A percentile compares a stretch with the other conserved stretches of the same genome.
Conservation (phyloP, 768 basidiomycete genomes). For the Termitomyces sp. region DNA sequence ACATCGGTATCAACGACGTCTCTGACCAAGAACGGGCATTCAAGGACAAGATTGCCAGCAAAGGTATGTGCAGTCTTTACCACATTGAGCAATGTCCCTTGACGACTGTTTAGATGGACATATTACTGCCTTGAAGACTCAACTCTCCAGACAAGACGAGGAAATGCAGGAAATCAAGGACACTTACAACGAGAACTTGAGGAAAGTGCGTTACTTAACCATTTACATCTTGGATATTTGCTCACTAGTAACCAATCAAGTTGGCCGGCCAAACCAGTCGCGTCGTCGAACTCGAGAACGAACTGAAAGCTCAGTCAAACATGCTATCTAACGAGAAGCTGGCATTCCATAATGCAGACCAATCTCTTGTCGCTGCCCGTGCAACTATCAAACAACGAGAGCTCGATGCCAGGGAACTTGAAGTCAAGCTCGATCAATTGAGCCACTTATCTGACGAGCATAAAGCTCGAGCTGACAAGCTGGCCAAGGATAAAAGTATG, state of each 20-base stretch:
- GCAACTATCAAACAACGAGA: slow-evolving; percentile 51
- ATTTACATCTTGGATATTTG: not conserved
- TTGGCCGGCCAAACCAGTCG: slow-evolving; percentile 56
- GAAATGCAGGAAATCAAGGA: slow-evolving; percentile 41
- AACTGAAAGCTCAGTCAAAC: slow-evolving; percentile 45
- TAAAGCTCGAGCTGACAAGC: slow-evolving; percentile 36
- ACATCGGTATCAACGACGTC: slow-evolving; percentile 43
- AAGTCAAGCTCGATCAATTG: slow-evolving; percentile 51
- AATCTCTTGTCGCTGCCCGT: slow-evolving; percentile 44
- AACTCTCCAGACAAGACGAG: slow-evolving; percentile 36
- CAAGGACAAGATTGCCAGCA: slow-evolving; percentile 47
- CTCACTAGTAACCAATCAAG: slow-evolving; percentile 29
- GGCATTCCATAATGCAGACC: slow-evolving; percentile 47
- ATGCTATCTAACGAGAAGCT: slow-evolving; percentile 57
- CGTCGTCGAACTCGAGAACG: slow-evolving; percentile 50
- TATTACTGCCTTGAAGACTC: slow-evolving; percentile 44
- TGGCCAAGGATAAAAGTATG: slow-evolving; percentile 55
- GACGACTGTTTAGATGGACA: slow-evolving; percentile 36
- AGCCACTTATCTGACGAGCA: slow-evolving; percentile 52
- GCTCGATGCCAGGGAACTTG: slow-evolving; percentile 49
- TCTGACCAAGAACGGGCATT: slow-evolving; percentile 43
- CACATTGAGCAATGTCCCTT: slow-evolving; percentile 3
- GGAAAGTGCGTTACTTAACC: slow-evolving; percentile 35
- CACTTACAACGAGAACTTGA: slow-evolving; percentile 41
- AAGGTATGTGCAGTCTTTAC: slow-evolving; percentile 32